These are phyloP conservation scores for Santalum album DNA, from an alignment of 164 flowering plant genomes.

Conservation along the genomic window DNA sequence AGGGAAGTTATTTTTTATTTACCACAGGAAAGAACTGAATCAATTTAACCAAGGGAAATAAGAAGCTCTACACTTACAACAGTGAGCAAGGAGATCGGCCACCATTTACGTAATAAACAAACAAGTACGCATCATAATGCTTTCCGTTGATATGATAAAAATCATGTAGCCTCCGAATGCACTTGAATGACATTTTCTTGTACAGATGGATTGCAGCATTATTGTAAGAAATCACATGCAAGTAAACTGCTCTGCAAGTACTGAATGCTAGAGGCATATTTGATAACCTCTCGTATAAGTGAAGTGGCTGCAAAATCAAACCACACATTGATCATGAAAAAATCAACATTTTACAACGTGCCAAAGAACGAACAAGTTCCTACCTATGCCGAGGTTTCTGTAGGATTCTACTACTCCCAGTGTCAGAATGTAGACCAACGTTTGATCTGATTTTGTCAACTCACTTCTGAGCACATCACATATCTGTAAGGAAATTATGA, in stretches of 20 bases:
- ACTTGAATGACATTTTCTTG: constrained; percentile 77
- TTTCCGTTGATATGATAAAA: constrained; percentile 75
- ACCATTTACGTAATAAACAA: constrained; percentile 82
- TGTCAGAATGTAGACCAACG: constrained; percentile 77
- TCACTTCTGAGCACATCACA: constrained; percentile 60
- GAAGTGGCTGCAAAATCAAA: constrained; percentile 54
- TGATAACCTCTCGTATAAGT: constrained; percentile 69
- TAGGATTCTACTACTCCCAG: constrained; percentile 81
- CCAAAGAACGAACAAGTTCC: constrained; percentile 3
- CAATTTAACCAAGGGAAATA: not conserved
- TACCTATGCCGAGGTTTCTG: constrained; percentile 88
- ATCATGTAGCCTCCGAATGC: constrained; percentile 49
- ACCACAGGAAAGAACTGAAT: not conserved
- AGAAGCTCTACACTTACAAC: constrained; percentile 46
- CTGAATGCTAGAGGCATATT: constrained; percentile 61
- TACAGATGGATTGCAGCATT: constrained; percentile 77
- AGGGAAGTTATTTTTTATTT: not conserved
- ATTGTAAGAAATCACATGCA: constrained; percentile 90
- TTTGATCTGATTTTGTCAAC: constrained; percentile 45
- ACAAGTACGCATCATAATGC: constrained; percentile 82
- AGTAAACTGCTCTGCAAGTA: constrained; percentile 75
- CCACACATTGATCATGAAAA: not conserved
- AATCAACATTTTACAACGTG: not conserved
- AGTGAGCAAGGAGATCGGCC: constrained; percentile 89
- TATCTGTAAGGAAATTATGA: constrained; percentile 48